A percentile compares a stretch with the other conserved stretches of the same genome.
Evolutionary conservation across 2,329 filamentous ascomycete genomes (phyloP).

Genomic region (Scleromitrula shiraiana): DNA sequence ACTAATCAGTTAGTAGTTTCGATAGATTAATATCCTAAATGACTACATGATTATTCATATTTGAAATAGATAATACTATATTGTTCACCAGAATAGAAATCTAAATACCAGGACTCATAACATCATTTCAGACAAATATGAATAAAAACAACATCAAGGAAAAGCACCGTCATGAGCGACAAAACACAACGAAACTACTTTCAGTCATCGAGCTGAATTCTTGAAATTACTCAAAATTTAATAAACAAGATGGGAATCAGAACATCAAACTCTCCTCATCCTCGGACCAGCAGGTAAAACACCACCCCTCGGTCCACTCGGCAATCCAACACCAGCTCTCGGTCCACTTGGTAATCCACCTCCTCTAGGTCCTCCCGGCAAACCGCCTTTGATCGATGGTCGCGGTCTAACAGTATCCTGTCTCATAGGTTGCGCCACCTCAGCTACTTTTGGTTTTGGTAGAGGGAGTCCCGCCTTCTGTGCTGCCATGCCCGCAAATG

Average conservation of each 20-base stretch:
- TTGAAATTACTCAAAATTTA: too few species aligned
- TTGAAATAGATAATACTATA: too few species aligned
- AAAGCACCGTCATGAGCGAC: too few species aligned
- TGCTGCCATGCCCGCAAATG: constrained; percentile 13
- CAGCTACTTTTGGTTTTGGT: background rate
- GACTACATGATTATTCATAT: too few species aligned
- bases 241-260: background rate
- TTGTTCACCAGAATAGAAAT: too few species aligned
- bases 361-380: constrained; percentile 9
- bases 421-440: background rate
- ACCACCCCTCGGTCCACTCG: background rate
- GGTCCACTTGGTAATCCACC: constrained; percentile 7
- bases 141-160: too few species aligned
- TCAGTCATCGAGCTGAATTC: too few species aligned
- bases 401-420: background rate
- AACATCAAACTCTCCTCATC: background rate
- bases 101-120: too few species aligned
- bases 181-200: too few species aligned
- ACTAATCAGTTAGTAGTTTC: too few species aligned
- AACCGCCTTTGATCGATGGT: constrained; percentile 5
- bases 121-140: too few species aligned
- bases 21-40: too few species aligned
- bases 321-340: constrained; percentile 3
- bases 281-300: constrained; percentile 5
- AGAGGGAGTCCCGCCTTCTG: constrained; percentile 6